Evolutionary conservation across 441 rosid species (phyloP), one percentile per base, ranked within the genome.

Genomic region (Syzygium malaccense): DNA sequence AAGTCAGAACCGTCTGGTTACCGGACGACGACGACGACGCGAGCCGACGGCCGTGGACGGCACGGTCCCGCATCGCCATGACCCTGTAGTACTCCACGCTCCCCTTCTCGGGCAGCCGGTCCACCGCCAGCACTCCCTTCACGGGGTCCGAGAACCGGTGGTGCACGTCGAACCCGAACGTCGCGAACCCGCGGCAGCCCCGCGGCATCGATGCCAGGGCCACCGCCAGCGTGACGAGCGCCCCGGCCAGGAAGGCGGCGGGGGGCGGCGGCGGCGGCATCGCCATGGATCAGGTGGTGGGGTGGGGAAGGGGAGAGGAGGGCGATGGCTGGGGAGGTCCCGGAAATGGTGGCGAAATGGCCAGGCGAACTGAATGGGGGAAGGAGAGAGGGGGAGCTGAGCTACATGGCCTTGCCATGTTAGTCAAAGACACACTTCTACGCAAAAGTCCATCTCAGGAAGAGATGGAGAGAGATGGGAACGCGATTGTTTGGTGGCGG

Each of bases 121-220:
- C 90, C 14, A 55, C 88, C 54, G 93, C 91, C 12, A 97, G 87
- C 88, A 96, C 92, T 37, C 92, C 93, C 91, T 94, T 95, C 54
- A 98, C 96, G 37, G 95, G 95, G 78, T 98, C 98, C 58, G 99
- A 98, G 89, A 90, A 96, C 84, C 98, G 92, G 91, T 98, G 98
- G 87, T 95, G 98, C 86, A 98, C 88, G 45, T 93, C 94, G 80
- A 93, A 96, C 49, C 96, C 95, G 91, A 94, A 93, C 19, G 95
- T 94, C 56, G 94, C 94, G 71, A 85, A 58, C 49, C 87, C 87
- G 30, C 51, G 48, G 58, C 87, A 54, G 6, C 30, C 64, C 64
- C 49, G 58, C 7, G 45, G 48, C 49, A 32, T 51, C 30, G 45
- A 85, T 41, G 86, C 41, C 10, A 85, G 91, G 90, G 15, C 93